Evolutionary conservation across 2,329 filamentous ascomycete genomes (phyloP).

Genomic region (Cladosporium austrohemisphaericum): DNA sequence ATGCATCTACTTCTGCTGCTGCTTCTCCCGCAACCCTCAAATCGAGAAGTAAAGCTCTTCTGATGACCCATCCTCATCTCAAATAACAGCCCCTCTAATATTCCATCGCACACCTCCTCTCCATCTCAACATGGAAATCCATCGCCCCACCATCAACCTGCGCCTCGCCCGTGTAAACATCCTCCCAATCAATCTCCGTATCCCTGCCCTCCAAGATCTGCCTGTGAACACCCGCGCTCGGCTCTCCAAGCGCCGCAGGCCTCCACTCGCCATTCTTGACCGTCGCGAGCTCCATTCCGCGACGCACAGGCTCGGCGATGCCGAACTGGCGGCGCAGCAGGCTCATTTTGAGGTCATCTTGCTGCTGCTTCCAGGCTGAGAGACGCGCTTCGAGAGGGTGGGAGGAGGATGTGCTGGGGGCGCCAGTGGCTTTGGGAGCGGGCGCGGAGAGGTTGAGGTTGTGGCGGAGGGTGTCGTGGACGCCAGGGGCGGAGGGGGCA

Average conservation of each 20-base stretch:
- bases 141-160: constrained; percentile 52
- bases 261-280: constrained; percentile 75
- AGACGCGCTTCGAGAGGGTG: constrained; percentile 93
- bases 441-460: constrained; percentile 61
- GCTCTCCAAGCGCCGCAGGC: constrained; percentile 62
- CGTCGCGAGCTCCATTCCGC: constrained; percentile 94
- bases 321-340: constrained; percentile 82
- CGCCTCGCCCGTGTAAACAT: constrained; percentile 77
- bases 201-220: constrained; percentile 84
- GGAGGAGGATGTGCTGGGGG: constrained; percentile 49
- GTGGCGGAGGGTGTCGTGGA: constrained; percentile 88
- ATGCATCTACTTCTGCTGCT: background rate
- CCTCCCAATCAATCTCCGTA: constrained; percentile 80
- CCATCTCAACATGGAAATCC: constrained; percentile 88
- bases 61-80: background rate
- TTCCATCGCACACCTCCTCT: constrained; percentile 36
- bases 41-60: too few species aligned
- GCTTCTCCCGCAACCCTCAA: background rate
- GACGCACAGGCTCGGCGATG: constrained; percentile 84
- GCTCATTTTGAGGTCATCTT: constrained; percentile 85
- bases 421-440: constrained; percentile 48
- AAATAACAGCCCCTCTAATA: constrained; percentile 6
- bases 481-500: constrained; percentile 85
- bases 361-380: constrained; percentile 82
- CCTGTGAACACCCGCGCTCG: constrained; percentile 69